Evolutionary conservation across 352 stramenopile genomes (phyloP).

Genomic region (Globisporangium rhizosaccharum): DNA sequence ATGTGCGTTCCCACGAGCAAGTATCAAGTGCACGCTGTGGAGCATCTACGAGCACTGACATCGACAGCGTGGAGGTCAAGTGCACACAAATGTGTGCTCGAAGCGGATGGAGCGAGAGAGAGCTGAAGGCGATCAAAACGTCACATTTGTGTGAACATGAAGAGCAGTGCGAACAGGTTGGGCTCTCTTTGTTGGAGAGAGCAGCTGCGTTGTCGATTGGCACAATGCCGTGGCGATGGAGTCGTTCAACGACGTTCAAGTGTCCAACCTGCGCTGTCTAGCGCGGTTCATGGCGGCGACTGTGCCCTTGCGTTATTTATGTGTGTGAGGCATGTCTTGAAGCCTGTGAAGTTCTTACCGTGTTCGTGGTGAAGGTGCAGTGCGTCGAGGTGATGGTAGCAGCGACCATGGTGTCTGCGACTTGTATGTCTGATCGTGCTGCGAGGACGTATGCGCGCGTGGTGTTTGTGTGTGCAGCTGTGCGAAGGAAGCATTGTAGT

Average conservation of each 20-base stretch:
- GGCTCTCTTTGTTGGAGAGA: too few relatives aligned
- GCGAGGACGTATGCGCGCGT: conserved; percentile 1
- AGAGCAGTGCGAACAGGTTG: too few relatives aligned
- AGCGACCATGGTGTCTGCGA: conserved; percentile 4
- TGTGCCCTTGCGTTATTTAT: neutral
- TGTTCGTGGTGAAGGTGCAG: conserved; percentile 2
- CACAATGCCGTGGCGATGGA: neutral
- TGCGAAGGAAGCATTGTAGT: neutral
- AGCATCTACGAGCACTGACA: too few relatives aligned
- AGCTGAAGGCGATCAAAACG: too few relatives aligned
- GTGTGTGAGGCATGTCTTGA: conserved; percentile 5
- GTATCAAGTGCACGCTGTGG: too few relatives aligned
- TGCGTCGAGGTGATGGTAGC: neutral
- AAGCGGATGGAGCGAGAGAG: too few relatives aligned
- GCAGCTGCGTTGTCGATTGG: conserved; percentile 4
- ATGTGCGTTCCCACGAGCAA: too few relatives aligned
- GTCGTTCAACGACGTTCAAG: conserved; percentile 2
- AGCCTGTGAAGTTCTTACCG: conserved; percentile 1
- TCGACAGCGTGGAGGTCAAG: too few relatives aligned
- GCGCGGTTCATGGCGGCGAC: conserved; percentile 9
- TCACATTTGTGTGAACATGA: too few relatives aligned
- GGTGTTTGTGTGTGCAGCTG: neutral
- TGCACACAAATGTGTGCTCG: too few relatives aligned
- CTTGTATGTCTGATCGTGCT: conserved; percentile 1
- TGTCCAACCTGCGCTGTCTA: conserved; percentile 3